Conservation (phyloP, 352 stramenopile species). For the Globisporangium perplexum region DNA sequence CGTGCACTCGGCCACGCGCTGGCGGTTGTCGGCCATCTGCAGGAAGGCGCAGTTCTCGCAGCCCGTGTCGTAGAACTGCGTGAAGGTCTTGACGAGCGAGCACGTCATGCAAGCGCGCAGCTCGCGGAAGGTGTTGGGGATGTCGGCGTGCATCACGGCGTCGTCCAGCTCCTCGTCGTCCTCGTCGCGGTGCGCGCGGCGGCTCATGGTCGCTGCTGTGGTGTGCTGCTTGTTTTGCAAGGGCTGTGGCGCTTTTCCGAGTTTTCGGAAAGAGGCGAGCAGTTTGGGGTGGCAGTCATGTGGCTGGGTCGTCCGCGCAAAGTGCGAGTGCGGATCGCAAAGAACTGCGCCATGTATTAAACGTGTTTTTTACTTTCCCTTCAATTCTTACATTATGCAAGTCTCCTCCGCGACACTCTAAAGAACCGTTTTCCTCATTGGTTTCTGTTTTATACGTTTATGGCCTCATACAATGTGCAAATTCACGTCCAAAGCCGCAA, state of each 20-base stretch:
- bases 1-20: conserved; percentile 85
- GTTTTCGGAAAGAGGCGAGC: background rate
- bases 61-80: conserved; percentile 88
- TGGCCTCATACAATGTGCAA: no score
- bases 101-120: conserved; percentile 86
- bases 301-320: background rate
- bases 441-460: no score
- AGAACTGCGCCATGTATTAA: background rate
- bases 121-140: conserved; percentile 86
- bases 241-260: no score
- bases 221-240: no score
- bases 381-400: background rate
- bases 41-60: conserved; percentile 88
- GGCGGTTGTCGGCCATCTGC: conserved; percentile 87
- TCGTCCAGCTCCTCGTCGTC: conserved; percentile 83
- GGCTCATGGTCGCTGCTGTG: conserved; percentile 24
- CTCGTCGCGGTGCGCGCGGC: conserved; percentile 47
- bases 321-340: background rate
- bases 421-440: no score
- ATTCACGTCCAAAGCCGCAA: no score
- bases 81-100: conserved; percentile 88
- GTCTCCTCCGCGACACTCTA: no score
- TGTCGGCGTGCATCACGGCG: conserved; percentile 75
- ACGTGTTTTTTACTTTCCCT: background rate
- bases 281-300: background rate